A percentile compares a stretch with the other conserved stretches of the same genome.
Conservation (phyloP, 495 filamentous ascomycete species). For the Durotheca rogersii region DNA sequence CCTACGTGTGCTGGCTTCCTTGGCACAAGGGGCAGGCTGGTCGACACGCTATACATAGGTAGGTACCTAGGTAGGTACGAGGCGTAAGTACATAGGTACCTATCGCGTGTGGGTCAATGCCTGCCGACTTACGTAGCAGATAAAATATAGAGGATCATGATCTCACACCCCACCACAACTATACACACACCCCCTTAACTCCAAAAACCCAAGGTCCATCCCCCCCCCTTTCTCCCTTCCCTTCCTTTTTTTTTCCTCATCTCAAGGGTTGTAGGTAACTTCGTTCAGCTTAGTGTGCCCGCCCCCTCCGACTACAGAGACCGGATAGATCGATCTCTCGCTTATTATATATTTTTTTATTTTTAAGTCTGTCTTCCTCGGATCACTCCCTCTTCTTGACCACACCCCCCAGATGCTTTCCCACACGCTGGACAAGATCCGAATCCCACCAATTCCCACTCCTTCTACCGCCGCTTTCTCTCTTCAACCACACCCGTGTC, state of each 20-base stretch:
- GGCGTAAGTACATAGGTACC: not conserved
- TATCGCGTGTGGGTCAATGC: no score
- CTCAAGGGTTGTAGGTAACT: slow-evolving; percentile 29
- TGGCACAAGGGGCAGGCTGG: no score
- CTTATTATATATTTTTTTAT: no score
- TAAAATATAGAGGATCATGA: no score
- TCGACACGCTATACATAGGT: no score
- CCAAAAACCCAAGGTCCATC: no score
- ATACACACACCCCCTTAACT: no score
- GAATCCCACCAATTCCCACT: slow-evolving; percentile 13
- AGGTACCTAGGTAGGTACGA: no score
- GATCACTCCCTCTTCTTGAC: not conserved
- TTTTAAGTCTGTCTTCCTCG: no score
- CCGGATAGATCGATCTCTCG: slow-evolving; percentile 17
- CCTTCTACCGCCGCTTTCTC: slow-evolving; percentile 9
- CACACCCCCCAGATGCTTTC: not conserved
- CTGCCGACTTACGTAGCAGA: no score
- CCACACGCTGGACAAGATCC: slow-evolving; percentile 7
- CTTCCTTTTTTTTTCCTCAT: slow-evolving; percentile 8
- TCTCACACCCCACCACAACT: no score
- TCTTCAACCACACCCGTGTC: slow-evolving; percentile 34
- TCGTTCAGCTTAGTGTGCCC: slow-evolving; percentile 29
- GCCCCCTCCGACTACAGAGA: slow-evolving; percentile 18
- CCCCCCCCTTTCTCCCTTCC: not conserved
- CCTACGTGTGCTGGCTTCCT: no score